Conservation (phyloP, 164 flowering plant species). For the Piper longum region DNA sequence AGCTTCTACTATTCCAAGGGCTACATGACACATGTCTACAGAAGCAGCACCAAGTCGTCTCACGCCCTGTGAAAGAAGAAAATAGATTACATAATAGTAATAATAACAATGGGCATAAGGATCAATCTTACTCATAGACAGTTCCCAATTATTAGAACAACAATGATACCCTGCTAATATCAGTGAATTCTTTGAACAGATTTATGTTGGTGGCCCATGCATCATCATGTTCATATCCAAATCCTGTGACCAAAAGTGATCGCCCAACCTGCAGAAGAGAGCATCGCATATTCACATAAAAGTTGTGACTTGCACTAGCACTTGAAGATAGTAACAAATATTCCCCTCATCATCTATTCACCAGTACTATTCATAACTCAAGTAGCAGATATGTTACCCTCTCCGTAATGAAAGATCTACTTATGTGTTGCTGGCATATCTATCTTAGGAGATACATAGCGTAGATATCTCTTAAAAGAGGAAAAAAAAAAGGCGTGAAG, state of each 20-base stretch:
- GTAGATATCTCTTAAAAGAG: no score
- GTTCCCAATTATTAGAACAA: not conserved
- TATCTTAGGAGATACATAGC: no score
- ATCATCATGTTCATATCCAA: conserved; percentile 96
- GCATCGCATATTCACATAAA: not conserved
- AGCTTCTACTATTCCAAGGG: conserved; percentile 80
- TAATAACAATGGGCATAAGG: not conserved
- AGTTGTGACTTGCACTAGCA: no score
- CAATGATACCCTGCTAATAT: conserved; percentile 64
- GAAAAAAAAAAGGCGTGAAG: no score
- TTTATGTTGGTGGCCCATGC: conserved; percentile 85
- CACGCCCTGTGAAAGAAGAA: conserved; percentile 46
- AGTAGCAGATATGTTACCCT: no score
- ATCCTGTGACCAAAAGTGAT: conserved; percentile 92
- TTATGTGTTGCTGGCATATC: no score
- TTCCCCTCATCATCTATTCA: no score
- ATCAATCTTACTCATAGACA: not conserved
- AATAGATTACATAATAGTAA: not conserved
- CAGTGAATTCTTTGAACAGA: conserved; percentile 84
- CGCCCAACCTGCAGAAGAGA: conserved; percentile 48
- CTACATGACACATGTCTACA: conserved; percentile 98
- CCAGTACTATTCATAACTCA: no score
- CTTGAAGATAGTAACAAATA: no score
- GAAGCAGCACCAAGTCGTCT: conserved; percentile 97
- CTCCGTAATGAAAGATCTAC: no score